Evolutionary conservation across 768 basidiomycete species (phyloP).

Genomic region (Leccinum imitatum): DNA sequence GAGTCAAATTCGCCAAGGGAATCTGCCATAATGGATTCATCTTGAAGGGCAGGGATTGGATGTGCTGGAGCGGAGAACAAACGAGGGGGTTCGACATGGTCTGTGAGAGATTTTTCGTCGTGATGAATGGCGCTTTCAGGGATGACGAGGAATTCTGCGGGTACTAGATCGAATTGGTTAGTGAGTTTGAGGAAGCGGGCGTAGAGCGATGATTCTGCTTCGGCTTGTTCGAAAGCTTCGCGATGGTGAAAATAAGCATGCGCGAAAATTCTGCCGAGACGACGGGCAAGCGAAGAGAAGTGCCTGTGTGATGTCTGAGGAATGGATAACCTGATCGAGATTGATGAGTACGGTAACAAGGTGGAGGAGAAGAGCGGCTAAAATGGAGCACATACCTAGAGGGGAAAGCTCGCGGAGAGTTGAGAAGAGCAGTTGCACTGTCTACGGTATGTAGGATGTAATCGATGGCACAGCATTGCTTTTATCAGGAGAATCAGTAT

Average conservation of each 20-base stretch:
- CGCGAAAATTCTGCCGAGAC: conserved; percentile 92
- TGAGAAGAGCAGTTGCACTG: conserved; percentile 88
- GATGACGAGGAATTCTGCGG: conserved; percentile 80
- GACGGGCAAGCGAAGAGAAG: conserved; percentile 85
- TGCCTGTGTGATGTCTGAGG: conserved; percentile 80
- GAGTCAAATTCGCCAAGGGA: conserved; percentile 5
- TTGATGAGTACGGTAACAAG: conserved; percentile 21
- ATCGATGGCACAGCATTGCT: conserved; percentile 98
- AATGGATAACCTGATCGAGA: conserved; percentile 64
- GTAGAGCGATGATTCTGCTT: conserved; percentile 88
- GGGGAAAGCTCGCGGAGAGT: conserved; percentile 88
- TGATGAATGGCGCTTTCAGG: conserved; percentile 44
- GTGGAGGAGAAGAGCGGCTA: conserved; percentile 15
- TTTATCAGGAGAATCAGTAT: conserved; percentile 18
- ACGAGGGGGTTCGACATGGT: conserved; percentile 40
- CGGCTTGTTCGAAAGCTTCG: conserved; percentile 86
- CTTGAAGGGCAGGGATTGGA: conserved; percentile 21
- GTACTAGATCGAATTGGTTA: conserved; percentile 77
- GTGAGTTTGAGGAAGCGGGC: conserved; percentile 86
- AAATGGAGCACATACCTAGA: conserved; percentile 60
- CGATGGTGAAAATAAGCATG: conserved; percentile 97
- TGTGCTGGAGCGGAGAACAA: conserved; percentile 42
- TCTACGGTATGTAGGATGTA: conserved; percentile 93
- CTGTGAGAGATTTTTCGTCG: conserved; percentile 25
- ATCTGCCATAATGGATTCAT: conserved; percentile 13